Evolutionary conservation across 495 filamentous ascomycete genomes (phyloP).

Genomic region (Copromyces sp.): DNA sequence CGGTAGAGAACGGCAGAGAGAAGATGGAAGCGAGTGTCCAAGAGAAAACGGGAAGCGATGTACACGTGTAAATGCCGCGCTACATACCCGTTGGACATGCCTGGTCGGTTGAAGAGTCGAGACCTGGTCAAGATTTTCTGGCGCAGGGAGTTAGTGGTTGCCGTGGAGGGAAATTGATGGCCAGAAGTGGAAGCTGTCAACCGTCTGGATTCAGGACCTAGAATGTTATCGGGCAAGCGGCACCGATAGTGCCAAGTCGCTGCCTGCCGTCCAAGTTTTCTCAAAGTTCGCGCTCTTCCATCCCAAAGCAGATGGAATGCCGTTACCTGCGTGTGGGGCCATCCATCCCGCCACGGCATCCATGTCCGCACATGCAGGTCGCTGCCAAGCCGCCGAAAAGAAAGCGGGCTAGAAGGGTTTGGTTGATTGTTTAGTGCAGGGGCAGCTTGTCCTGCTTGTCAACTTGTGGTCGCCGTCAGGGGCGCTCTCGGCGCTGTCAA

Average conservation of each 20-base stretch:
- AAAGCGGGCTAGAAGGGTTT: background rate
- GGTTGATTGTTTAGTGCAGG: background rate
- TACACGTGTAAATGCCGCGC: background rate
- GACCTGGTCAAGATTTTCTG: background rate
- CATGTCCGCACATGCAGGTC: background rate
- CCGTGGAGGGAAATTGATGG: background rate
- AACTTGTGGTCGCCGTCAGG: background rate
- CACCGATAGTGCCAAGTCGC: background rate
- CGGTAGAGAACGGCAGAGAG: background rate
- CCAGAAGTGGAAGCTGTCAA: background rate
- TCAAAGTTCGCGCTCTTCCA: background rate
- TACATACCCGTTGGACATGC: background rate
- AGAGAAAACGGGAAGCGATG: background rate
- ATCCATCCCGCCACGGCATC: background rate
- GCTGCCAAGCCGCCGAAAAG: background rate
- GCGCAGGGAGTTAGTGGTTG: background rate
- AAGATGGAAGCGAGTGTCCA: background rate
- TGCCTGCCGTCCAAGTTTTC: background rate
- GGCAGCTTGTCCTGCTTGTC: background rate
- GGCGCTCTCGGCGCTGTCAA: background rate
- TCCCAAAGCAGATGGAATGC: background rate
- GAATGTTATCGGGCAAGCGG: background rate
- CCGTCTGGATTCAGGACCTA: background rate
- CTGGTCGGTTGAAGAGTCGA: background rate
- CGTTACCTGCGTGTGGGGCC: background rate